Base-by-base conservation (phyloP, 1,284 basidiomycete genomes). In the Phenoliferia sp. region DNA sequence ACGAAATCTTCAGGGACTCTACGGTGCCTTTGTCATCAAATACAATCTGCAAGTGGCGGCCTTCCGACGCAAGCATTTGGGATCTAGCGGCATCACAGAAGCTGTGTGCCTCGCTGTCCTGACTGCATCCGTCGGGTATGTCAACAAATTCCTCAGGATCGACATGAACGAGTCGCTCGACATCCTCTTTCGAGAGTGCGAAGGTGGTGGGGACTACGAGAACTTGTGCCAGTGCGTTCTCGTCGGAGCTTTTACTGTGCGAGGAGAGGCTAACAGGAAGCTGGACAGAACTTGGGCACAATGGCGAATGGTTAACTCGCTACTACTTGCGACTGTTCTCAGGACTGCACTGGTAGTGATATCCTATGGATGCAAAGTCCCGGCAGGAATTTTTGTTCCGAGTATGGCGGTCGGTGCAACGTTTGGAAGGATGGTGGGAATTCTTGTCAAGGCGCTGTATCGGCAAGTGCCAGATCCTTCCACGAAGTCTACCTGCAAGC, bases 141-240 rank as follows among this genome's bases (percentile, higher is more conserved):
- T 89, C 76, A 99, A 99, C 80, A 88, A 90, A 66, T 99, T 98
- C 80, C 80, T 99, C 66, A 85, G 94, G 60, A 91, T 98, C 61
- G 96, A 99, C 79, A 99, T 99, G 96, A 98, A 94, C 1, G 92
- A 97, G 77, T 91, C 89, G 78, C 88, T 99, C 85, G 88, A 91
- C n/a, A 89, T 98, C 67, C 84, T 99, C 39, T 99, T 99, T 80
- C 85, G 90, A 69, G 95, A 99, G 78, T 99, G 96, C 76, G 92
- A 97, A 76, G 90, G 90, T 28, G 93, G 92, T 48, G 92, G 94
- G 7, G 92, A 97, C 79, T 87, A 91, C 67, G 86, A 92, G 74
- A 90, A 92, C 75, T 82, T 99, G 33, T 99, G 96, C 86, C 93
- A 98, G 91, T 96, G 78, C 78, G 91, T 83, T 44, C 16, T 19